Base-by-base conservation (phyloP, 805 yeast genomes). In the Spathaspora sp. region DNA sequence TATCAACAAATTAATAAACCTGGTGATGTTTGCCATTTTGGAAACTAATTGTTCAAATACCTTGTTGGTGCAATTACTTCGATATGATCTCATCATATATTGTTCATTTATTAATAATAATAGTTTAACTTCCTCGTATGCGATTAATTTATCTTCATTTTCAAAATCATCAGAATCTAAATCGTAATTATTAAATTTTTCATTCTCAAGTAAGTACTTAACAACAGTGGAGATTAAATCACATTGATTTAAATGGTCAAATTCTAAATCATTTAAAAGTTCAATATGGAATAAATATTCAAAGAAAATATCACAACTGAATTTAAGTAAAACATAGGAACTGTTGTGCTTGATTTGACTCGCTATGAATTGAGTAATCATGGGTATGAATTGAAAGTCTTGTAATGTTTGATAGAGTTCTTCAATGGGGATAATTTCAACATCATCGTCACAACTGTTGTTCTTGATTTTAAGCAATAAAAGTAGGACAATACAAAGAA, bases 61-160 rank as follows among this genome's bases (percentile, higher is more conserved):
- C 52, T 61, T 58, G 56, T 78, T 79, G 58, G 83, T 80, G 23
- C 55, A 47, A 1, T 54, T 54, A 1, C 57, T 49, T 4, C 66
- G 52, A 65, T 76, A 60, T 57, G 77, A 65, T 57, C 73, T 55
- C 81, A 89, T 86, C 85, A 92, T 82, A 66, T 82, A 92, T 67
- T 92, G 97, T 64, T 92, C 97, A 67, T 92, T 92, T 23, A 92
- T 71, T 1, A 90, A 84, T 40, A 92, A 70, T 11, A 92, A 66
- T 14, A 89, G 70, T 60, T 83, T 85, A 70, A 91, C 84, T 54
- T 86, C 83, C 40, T 88, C 80, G 55, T 81, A 82, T 10, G 77
- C 75, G 12, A 69, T 63, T n/a, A 70, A 57, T 61, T 83, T 86
- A 55, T 75, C 76, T 46, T 82, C 78, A 61, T 86, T 85, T 44